These are phyloP conservation scores for Elaphomyces granulatus DNA, from an alignment of 495 filamentous ascomycete genomes.

Conservation along the genomic window DNA sequence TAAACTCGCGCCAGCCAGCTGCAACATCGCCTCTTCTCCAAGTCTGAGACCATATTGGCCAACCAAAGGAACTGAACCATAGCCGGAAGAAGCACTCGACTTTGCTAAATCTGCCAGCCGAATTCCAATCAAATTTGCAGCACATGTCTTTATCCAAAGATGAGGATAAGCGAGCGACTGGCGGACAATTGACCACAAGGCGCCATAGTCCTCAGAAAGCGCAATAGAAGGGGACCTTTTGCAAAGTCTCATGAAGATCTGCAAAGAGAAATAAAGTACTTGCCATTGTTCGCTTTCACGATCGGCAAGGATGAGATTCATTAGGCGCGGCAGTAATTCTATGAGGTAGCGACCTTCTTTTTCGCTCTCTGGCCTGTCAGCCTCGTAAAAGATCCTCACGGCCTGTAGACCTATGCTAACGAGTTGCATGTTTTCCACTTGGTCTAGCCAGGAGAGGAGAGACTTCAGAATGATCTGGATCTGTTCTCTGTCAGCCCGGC, in stretches of 20 bases:
- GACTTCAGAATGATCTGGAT: conserved; percentile 51
- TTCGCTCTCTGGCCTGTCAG: conserved; percentile 42
- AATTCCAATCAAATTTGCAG: conserved; percentile 56
- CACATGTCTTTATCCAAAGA: conserved; percentile 59
- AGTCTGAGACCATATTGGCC: conserved; percentile 60
- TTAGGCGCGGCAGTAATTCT: conserved; percentile 33
- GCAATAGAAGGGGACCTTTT: conserved; percentile 46
- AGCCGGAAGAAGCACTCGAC: conserved; percentile 36
- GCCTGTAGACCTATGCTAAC: conserved; percentile 59
- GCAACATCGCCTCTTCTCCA: conserved; percentile 45
- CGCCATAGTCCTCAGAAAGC: conserved; percentile 38
- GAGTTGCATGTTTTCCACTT: conserved; percentile 53
- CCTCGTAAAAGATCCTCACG: conserved; percentile 72
- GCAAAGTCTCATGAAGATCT: conserved; percentile 51
- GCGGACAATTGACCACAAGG: conserved; percentile 52
- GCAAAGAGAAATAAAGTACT: conserved; percentile 60
- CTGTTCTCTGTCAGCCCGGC: conserved; percentile 59
- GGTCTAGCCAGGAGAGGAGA: conserved; percentile 61
- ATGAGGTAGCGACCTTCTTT: conserved; percentile 41
- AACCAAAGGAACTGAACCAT: conserved; percentile 43
- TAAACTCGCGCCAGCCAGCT: conserved; percentile 48
- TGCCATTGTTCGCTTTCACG: conserved; percentile 52
- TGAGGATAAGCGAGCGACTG: conserved; percentile 59
- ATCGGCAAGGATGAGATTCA: conserved; percentile 31
- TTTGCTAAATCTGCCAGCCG: conserved; percentile 69